These are phyloP conservation scores for Venturia effusa DNA, from an alignment of 2,329 filamentous ascomycete genomes.

Conservation along the genomic window DNA sequence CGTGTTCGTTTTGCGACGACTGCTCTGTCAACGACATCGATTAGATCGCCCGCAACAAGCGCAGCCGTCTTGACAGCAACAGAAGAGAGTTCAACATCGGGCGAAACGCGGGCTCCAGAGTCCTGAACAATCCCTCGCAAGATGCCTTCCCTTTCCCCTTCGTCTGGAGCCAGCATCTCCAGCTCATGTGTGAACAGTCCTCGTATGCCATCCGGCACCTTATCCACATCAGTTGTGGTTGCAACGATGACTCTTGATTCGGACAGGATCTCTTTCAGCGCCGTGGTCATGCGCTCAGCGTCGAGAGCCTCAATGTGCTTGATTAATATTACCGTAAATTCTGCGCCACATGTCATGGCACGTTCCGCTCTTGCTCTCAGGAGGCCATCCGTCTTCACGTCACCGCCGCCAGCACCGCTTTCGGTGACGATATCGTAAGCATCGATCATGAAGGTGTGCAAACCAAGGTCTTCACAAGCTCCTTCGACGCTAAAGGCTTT, in stretches of 20 bases:
- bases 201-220: slow-evolving; percentile 80
- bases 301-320: slow-evolving; percentile 84
- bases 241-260: slow-evolving; percentile 76
- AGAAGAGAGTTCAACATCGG: slow-evolving; percentile 71
- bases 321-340: slow-evolving; percentile 75
- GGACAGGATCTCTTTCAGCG: slow-evolving; percentile 73
- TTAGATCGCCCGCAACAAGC: slow-evolving; percentile 83
- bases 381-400: slow-evolving; percentile 89
- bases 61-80: slow-evolving; percentile 94
- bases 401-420: slow-evolving; percentile 71
- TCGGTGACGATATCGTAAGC: slow-evolving; percentile 93
- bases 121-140: slow-evolving; percentile 68
- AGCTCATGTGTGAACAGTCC: slow-evolving; percentile 92
- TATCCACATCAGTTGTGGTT: slow-evolving; percentile 90
- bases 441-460: slow-evolving; percentile 83
- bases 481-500: slow-evolving; percentile 69
- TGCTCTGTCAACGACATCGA: slow-evolving; percentile 88
- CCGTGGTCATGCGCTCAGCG: slow-evolving; percentile 78
- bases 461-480: slow-evolving; percentile 77
- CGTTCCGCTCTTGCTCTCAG: slow-evolving; percentile 79
- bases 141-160: slow-evolving; percentile 82
- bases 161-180: slow-evolving; percentile 86
- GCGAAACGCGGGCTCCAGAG: slow-evolving; percentile 63
- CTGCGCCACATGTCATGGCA: slow-evolving; percentile 75
- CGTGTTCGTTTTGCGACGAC: slow-evolving; percentile 65